Conservation (phyloP, 495 filamentous ascomycete genomes). For the Penicillium longicatenatum region DNA sequence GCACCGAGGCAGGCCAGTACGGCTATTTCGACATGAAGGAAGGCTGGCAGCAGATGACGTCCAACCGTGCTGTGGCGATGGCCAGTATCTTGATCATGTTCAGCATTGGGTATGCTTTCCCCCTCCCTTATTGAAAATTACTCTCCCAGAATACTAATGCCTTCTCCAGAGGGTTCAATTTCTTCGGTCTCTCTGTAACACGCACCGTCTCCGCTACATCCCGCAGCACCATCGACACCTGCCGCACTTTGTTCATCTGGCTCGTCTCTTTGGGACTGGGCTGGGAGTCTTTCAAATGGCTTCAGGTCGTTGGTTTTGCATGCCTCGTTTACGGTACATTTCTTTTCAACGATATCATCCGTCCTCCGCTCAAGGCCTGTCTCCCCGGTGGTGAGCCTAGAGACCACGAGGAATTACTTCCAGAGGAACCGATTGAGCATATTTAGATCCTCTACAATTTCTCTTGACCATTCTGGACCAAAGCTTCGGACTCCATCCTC, state of each 20-base stretch:
- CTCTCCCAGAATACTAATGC: constrained; percentile 8
- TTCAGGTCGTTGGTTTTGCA: constrained; percentile 86
- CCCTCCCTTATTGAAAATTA: background rate
- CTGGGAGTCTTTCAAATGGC: constrained; percentile 98
- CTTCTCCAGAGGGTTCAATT: constrained; percentile 83
- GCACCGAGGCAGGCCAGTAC: constrained; percentile 68
- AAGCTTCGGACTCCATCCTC: background rate
- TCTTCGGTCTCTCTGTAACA: constrained; percentile 93
- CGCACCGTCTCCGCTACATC: constrained; percentile 86
- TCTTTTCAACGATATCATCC: constrained; percentile 90
- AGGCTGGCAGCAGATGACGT: constrained; percentile 74
- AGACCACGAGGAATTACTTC: constrained; percentile 64
- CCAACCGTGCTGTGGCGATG: constrained; percentile 67
- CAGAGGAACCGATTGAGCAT: constrained; percentile 86
- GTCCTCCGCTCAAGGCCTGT: constrained; percentile 70
- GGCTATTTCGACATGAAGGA: constrained; percentile 90
- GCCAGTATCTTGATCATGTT: constrained; percentile 91
- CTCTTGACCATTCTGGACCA: background rate
- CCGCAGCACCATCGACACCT: constrained; percentile 94
- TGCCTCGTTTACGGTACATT: constrained; percentile 96
- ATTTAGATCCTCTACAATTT: constrained; percentile 30
- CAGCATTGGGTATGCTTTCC: constrained; percentile 77
- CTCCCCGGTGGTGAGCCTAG: constrained; percentile 34
- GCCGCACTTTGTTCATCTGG: constrained; percentile 98
- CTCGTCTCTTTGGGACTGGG: constrained; percentile 88